Evolutionary conservation across 768 basidiomycete genomes (phyloP).

Genomic region (Rhodotorula diobovata): DNA sequence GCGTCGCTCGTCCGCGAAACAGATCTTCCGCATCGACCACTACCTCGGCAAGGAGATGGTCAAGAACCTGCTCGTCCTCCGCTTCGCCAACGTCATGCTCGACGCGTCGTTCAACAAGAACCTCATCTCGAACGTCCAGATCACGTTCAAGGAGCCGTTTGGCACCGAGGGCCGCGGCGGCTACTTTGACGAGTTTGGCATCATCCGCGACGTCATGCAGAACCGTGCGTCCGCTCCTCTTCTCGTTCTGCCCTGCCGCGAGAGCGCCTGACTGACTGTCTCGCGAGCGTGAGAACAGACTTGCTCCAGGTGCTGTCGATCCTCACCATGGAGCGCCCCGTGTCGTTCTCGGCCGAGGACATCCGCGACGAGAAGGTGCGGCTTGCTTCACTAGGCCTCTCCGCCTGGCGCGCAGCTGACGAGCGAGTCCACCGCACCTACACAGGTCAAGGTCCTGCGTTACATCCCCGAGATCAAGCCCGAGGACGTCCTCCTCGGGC

Average conservation of each 20-base stretch:
- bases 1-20: neutral
- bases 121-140: slow-evolving; percentile 92
- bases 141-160: slow-evolving; percentile 99
- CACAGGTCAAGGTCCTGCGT: slow-evolving; percentile 90
- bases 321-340: slow-evolving; percentile 95
- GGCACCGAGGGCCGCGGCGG: slow-evolving; percentile 99
- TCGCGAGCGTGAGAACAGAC: slow-evolving; percentile 54
- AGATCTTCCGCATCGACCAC: slow-evolving; percentile 96
- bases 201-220: slow-evolving; percentile 94
- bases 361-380: slow-evolving; percentile 95
- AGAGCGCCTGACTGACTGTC: slow-evolving; percentile 32
- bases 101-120: slow-evolving; percentile 91
- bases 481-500: slow-evolving; percentile 81
- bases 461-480: slow-evolving; percentile 75
- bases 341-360: slow-evolving; percentile 94
- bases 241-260: neutral
- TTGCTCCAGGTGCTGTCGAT: slow-evolving; percentile 90
- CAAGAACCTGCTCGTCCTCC: slow-evolving; percentile 91
- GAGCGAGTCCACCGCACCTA: neutral
- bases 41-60: slow-evolving; percentile 99
- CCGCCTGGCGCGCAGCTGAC: neutral
- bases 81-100: slow-evolving; percentile 90
- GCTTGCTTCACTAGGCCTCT: neutral
- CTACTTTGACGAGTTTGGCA: slow-evolving; percentile 99
- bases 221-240: slow-evolving; percentile 67